These are phyloP conservation scores for Nannizziopsis barbatae DNA, from an alignment of 2,329 filamentous ascomycete species.

Conservation along the genomic window DNA sequence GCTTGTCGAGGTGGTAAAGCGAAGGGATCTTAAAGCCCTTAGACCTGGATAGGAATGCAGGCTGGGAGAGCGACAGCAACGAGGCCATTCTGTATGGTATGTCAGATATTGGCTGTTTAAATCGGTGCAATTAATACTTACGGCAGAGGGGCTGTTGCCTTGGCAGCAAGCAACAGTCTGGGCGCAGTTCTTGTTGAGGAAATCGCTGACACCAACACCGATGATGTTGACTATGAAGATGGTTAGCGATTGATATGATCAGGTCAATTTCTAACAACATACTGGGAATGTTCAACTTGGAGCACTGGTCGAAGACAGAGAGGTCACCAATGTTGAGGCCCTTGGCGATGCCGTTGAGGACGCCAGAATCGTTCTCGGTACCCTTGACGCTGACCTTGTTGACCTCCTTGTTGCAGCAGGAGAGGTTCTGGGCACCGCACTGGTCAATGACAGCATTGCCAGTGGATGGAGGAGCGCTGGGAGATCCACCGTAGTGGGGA, in stretches of 20 bases:
- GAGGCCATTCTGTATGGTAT: constrained; percentile 22
- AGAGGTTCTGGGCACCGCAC: constrained; percentile 14
- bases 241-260: not conserved
- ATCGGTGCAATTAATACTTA: constrained; percentile 8
- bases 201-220: constrained; percentile 18
- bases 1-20: not conserved
- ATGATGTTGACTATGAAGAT: constrained; percentile 20
- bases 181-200: constrained; percentile 15
- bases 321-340: constrained; percentile 28
- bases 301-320: constrained; percentile 34
- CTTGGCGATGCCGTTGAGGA: constrained; percentile 26
- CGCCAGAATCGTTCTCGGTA: constrained; percentile 26
- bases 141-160: constrained; percentile 7
- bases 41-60: constrained; percentile 30
- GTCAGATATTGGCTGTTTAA: not conserved
- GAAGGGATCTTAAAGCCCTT: constrained; percentile 22
- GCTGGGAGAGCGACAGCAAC: constrained; percentile 27
- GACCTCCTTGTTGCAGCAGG: constrained; percentile 27
- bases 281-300: constrained; percentile 29
- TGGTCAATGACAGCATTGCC: constrained; percentile 9
- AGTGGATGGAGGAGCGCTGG: constrained; percentile 3
- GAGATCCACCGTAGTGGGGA: constrained; percentile 8
- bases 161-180: constrained; percentile 17
- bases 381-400: constrained; percentile 28
- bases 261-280: constrained; percentile 12